Evolutionary conservation across 768 basidiomycete genomes (phyloP), one percentile per base, ranked within the genome.

Genomic region (Daedalea quercina): DNA sequence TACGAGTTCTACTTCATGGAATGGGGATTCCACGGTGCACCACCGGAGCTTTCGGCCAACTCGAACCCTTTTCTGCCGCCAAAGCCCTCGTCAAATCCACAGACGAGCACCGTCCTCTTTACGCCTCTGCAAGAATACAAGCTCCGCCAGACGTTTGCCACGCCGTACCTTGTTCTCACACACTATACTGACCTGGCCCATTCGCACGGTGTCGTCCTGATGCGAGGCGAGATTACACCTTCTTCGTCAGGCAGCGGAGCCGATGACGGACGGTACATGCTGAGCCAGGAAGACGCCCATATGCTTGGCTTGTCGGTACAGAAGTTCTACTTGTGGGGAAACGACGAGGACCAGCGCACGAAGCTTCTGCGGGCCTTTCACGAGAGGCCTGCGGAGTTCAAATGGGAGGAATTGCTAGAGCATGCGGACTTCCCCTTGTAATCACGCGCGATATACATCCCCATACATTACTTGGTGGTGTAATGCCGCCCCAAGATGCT

Each of bases 81-180:
- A 4, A 54, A 60, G 28, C 52, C 60, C 19, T 61, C 64, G 13
- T 57, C 67, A 11, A 80, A 81, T 58, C 79, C 81, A 15, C 74
- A 72, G 48, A 72, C 70, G 2, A 81, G 93, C 6, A 94, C 93
- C 0, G 76, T 95, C 49, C 75, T 98, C 33, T 95, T 95, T 73
- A 94, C 96, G 0, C 90, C 94, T 1, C 76, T 98, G 41, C 85
- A 88, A 59, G 95, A 97, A 70, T 99, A 91, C 79, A 95, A 96
- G 68, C 69, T 82, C 52, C 84, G 87, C 37, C 77, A 78, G 49
- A 77, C 85, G 17, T 97, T 86, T 67, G 89, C 96, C 7, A 94
- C 92, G 3, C 94, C 95, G 1, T 90, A 92, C 64, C 76, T 99
- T 23, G 87, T 89, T 22, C 63, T 97, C 35, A 97, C 94, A 3